Evolutionary conservation across 2,329 filamentous ascomycete species (phyloP), one percentile per base, ranked within the genome.

Genomic region (Teratosphaeriaceae sp.): DNA sequence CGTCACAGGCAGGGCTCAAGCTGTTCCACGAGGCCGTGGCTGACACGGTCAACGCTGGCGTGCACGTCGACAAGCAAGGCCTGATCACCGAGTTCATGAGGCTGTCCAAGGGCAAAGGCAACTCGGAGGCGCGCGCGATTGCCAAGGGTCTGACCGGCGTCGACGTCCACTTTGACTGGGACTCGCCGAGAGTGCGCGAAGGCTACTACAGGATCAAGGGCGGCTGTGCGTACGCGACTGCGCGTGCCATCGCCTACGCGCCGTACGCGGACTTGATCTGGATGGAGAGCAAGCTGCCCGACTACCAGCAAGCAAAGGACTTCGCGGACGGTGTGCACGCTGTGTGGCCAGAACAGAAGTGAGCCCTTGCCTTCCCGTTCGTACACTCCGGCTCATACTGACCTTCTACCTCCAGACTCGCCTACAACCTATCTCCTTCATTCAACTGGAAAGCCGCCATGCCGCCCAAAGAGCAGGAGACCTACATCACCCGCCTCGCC

Each of bases 381-480:
- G 7, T 22, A 15, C 22, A 38, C 23, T 36, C 19, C 35, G 40
- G 24, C 34, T 21, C 34, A 30, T 35, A 51, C 55, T 50, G 46
- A 49, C 43, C 29, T 29, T 15, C 24, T 20, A 20, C 11, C 8
- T 15, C 5, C 54, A 92, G 86, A 65, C 84, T 98, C 47, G 85
- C 92, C 4, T 98, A 98, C 75, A 98, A 98, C 75, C 83, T 98
- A 52, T 96, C 88, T 0, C 92, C 92, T 22, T 95, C 88, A 3
- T 98, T 98, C 84, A 98, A 98, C 80, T 98, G 92, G 92, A 97
- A 97, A 75, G 78, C 88, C 45, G 92, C 90, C 58, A 96, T 96
- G 89, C 77, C 87, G 34, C 80, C 85, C 53, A 75, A 78, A 41
- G 90, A 97, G 65, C 92, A 98, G 71, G 88, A 95, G 72, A 98